Evolutionary conservation across 352 stramenopile genomes (phyloP).

Genomic region (Globisporangium uncinulatum): DNA sequence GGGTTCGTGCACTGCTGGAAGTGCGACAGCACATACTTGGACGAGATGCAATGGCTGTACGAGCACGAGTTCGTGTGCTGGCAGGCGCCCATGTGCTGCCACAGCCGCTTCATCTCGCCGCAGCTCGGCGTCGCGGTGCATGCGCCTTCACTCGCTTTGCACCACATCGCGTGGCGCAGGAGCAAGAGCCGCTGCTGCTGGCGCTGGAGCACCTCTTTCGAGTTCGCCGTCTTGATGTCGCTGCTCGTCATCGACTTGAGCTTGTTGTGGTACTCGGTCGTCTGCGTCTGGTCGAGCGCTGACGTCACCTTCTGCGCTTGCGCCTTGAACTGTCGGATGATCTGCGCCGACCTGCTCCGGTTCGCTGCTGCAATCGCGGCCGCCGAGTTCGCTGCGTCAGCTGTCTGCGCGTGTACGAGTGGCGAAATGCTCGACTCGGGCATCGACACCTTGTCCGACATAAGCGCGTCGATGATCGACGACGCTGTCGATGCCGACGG

Average conservation of each 20-base stretch:
- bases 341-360: slow-evolving; percentile 71
- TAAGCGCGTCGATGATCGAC: slow-evolving; percentile 35
- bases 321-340: slow-evolving; percentile 77
- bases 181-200: slow-evolving; percentile 97
- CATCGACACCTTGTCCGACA: slow-evolving; percentile 40
- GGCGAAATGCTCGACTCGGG: slow-evolving; percentile 28
- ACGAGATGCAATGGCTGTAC: slow-evolving; percentile 97
- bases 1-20: slow-evolving; percentile 98
- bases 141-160: slow-evolving; percentile 89
- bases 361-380: slow-evolving; percentile 25
- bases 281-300: slow-evolving; percentile 72
- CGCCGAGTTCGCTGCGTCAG: slow-evolving; percentile 14
- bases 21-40: slow-evolving; percentile 98
- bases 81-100: slow-evolving; percentile 98
- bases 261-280: slow-evolving; percentile 81
- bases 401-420: slow-evolving; percentile 8
- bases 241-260: slow-evolving; percentile 74
- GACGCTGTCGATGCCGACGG: slow-evolving; percentile 18
- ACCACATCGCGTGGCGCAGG: slow-evolving; percentile 97
- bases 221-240: slow-evolving; percentile 63
- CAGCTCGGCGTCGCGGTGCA: slow-evolving; percentile 96
- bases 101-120: slow-evolving; percentile 97
- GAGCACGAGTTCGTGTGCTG: slow-evolving; percentile 95
- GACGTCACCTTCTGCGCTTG: slow-evolving; percentile 77
- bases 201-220: slow-evolving; percentile 95